These are phyloP conservation scores for Polyporus arcularius DNA, from an alignment of 768 basidiomycete species.

Conservation along the genomic window DNA sequence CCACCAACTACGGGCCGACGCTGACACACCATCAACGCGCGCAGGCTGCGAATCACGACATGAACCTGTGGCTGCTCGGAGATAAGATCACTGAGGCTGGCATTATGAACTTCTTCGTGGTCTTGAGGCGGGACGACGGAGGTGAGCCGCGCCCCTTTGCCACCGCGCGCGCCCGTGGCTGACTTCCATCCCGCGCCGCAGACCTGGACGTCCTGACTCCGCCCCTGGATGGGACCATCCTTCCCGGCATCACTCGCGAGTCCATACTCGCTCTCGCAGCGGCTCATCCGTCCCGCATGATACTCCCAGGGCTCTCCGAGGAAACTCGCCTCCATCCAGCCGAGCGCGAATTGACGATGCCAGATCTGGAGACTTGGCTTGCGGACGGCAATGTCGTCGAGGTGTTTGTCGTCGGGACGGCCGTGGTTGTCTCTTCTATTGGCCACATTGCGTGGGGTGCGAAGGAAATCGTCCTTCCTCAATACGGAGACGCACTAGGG, in stretches of 20 bases:
- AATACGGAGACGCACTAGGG: slow-evolving; percentile 48
- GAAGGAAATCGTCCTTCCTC: slow-evolving; percentile 61
- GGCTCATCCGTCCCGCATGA: slow-evolving; percentile 46
- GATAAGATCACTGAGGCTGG: slow-evolving; percentile 43
- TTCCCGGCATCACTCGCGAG: slow-evolving; percentile 89
- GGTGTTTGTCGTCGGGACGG: slow-evolving; percentile 84
- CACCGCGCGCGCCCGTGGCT: background rate
- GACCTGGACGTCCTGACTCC: slow-evolving; percentile 85
- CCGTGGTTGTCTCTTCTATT: slow-evolving; percentile 72
- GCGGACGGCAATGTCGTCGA: slow-evolving; percentile 71
- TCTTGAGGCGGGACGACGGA: slow-evolving; percentile 46
- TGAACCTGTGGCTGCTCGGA: slow-evolving; percentile 56
- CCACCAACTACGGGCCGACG: slow-evolving; percentile 39
- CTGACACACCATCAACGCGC: slow-evolving; percentile 48
- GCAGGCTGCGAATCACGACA: slow-evolving; percentile 48
- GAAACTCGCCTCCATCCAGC: slow-evolving; percentile 41
- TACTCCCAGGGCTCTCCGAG: slow-evolving; percentile 44
- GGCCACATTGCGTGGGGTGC: slow-evolving; percentile 74
- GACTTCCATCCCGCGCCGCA: slow-evolving; percentile 26
- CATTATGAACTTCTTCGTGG: slow-evolving; percentile 58
- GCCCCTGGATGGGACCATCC: slow-evolving; percentile 86
- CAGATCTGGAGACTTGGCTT: slow-evolving; percentile 45
- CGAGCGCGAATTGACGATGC: slow-evolving; percentile 49
- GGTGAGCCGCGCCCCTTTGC: slow-evolving; percentile 20
- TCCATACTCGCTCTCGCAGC: slow-evolving; percentile 74